Conservation (phyloP, 2,329 filamentous ascomycete species). For the Fusarium goolgardi region DNA sequence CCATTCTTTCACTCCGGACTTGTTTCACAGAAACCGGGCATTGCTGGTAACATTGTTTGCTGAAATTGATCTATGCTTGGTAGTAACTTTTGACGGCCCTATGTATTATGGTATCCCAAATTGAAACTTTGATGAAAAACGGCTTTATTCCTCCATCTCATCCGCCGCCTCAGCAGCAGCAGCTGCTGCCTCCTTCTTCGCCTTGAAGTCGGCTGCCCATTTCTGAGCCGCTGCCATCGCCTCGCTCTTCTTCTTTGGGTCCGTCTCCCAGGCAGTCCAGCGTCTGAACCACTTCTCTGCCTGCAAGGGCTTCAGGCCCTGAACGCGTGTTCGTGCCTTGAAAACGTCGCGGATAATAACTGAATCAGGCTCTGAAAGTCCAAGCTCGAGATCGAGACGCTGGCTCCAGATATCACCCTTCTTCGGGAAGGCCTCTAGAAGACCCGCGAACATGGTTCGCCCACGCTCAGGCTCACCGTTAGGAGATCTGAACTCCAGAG, state of each 20-base stretch:
- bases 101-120: conserved; percentile 45
- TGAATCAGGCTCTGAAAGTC: conserved; percentile 65
- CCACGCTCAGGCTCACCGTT: conserved; percentile 90
- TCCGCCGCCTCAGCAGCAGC: conserved; percentile 49
- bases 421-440: conserved; percentile 87
- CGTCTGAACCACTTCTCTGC: conserved; percentile 90
- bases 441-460: conserved; percentile 91
- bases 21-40: neutral
- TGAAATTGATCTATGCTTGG: conserved; percentile 31
- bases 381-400: conserved; percentile 85
- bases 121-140: conserved; percentile 22
- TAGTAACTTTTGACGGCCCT: conserved; percentile 43
- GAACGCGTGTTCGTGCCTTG: conserved; percentile 77
- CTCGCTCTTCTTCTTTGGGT: conserved; percentile 73
- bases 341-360: conserved; percentile 79
- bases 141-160: conserved; percentile 51
- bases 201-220: conserved; percentile 69
- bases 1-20: neutral
- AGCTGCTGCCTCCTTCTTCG: conserved; percentile 56
- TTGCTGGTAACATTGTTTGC: conserved; percentile 6
- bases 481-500: conserved; percentile 87
- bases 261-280: conserved; percentile 86
- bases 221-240: conserved; percentile 78
- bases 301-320: conserved; percentile 81
- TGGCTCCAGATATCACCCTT: conserved; percentile 94